Evolutionary conservation across 2,329 filamentous ascomycete genomes (phyloP).

Genomic region (Colletotrichum plurivorum): DNA sequence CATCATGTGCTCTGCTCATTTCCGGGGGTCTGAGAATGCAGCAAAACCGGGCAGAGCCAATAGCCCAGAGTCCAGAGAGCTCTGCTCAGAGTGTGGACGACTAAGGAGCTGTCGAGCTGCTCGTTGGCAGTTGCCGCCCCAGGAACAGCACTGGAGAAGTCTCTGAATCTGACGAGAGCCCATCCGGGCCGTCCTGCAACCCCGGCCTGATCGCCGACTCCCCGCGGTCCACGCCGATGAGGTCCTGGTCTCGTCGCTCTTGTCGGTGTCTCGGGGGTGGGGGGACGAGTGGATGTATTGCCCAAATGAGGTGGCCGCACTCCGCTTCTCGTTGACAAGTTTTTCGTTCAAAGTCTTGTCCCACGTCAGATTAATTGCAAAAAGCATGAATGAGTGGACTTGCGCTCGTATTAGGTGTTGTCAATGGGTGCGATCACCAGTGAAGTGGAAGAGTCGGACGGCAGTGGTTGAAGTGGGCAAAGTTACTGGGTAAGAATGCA

Average conservation of each 20-base stretch:
- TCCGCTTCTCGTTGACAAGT: slow-evolving; percentile 2
- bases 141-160: no score
- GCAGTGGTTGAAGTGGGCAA: no score
- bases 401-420: slow-evolving; percentile 11
- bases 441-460: no score
- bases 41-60: background rate
- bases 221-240: background rate
- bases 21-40: background rate
- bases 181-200: background rate
- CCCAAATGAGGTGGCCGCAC: background rate
- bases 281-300: background rate
- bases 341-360: slow-evolving; percentile 14
- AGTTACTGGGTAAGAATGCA: no score
- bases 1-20: background rate
- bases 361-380: slow-evolving; percentile 30
- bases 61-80: background rate
- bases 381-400: slow-evolving; percentile 1
- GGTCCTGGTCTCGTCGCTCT: background rate
- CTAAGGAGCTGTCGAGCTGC: background rate
- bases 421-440: no score
- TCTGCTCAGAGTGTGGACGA: background rate
- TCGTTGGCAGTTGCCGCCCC: no score
- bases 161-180: background rate
- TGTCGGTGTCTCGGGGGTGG: slow-evolving; percentile 14
- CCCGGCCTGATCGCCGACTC: background rate